Conservation (phyloP, 1,284 basidiomycete genomes). For the Cutaneotrichosporon mucoides region DNA sequence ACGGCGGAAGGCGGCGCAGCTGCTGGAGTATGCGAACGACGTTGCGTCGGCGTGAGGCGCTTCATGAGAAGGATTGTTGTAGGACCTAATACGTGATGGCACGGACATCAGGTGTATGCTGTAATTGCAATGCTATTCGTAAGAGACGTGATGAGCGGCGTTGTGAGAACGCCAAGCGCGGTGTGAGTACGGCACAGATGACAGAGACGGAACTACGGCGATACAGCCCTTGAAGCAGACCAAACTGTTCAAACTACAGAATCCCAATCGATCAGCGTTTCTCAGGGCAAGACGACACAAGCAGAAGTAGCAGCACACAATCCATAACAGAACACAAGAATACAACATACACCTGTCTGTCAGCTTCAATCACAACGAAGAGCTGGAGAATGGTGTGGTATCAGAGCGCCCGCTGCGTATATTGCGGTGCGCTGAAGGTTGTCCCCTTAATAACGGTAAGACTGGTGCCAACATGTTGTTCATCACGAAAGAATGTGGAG, state of each 20-base stretch:
- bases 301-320: no score
- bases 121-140: no score
- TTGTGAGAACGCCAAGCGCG: no score
- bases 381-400: neutral
- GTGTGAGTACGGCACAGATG: no score
- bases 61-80: neutral
- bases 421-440: constrained; percentile 20
- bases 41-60: neutral
- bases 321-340: neutral
- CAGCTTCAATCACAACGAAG: neutral
- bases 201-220: no score
- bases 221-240: no score
- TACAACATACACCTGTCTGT: neutral
- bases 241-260: no score
- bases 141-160: no score
- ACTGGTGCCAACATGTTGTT: constrained; percentile 45
- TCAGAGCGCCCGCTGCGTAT: constrained; percentile 38
- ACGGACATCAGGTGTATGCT: no score
- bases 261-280: no score
- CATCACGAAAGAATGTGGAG: constrained; percentile 20
- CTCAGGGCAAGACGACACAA: no score
- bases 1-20: constrained; percentile 67
- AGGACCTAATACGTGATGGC: no score
- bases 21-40: constrained; percentile 52
- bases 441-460: constrained; percentile 36